phyloP scores from a whole-genome alignment of 139 green algal genomes.

The Yamagishiella unicocca region DNA sequence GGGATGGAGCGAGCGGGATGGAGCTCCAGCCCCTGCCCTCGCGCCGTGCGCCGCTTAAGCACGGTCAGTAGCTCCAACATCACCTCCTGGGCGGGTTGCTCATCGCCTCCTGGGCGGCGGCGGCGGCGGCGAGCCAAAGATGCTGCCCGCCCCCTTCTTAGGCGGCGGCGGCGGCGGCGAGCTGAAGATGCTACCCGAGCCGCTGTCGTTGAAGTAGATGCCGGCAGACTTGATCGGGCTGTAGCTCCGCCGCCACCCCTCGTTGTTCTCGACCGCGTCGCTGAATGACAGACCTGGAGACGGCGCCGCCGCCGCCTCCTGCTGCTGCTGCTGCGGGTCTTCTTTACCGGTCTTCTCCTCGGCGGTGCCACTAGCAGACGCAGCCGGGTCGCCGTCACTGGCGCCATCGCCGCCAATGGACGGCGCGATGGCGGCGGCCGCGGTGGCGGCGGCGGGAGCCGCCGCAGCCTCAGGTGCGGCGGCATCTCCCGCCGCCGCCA shows the following conservation, averaged over 20 bases:
- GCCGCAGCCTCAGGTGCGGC: too few species aligned
- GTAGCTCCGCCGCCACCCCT: slow-evolving; percentile 32
- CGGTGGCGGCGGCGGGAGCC: background rate
- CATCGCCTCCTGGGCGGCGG: background rate
- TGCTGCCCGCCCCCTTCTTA: slow-evolving; percentile 3
- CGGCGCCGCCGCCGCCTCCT: background rate
- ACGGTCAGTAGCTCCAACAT: too few species aligned
- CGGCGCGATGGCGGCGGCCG: background rate
- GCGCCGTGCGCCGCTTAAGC: too few species aligned
- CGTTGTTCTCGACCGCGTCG: background rate
- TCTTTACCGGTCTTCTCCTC: background rate
- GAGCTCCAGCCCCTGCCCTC: too few species aligned
- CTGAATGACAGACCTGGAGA: slow-evolving; percentile 18
- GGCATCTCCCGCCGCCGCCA: background rate
- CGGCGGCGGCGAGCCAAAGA: slow-evolving; percentile 15
- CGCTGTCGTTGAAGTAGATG: slow-evolving; percentile 28
- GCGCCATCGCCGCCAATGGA: slow-evolving; percentile 1
- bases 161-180: background rate
- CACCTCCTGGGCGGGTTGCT: background rate
- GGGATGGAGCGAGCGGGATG: too few species aligned
- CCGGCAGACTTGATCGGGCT: slow-evolving; percentile 33
- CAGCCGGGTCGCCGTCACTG: background rate
- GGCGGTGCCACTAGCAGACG: too few species aligned
- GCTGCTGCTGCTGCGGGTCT: background rate
- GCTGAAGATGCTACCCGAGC: background rate